These are phyloP conservation scores for Nannochloropsis salina DNA, from an alignment of 108 stramenopile genomes.

Conservation along the genomic window DNA sequence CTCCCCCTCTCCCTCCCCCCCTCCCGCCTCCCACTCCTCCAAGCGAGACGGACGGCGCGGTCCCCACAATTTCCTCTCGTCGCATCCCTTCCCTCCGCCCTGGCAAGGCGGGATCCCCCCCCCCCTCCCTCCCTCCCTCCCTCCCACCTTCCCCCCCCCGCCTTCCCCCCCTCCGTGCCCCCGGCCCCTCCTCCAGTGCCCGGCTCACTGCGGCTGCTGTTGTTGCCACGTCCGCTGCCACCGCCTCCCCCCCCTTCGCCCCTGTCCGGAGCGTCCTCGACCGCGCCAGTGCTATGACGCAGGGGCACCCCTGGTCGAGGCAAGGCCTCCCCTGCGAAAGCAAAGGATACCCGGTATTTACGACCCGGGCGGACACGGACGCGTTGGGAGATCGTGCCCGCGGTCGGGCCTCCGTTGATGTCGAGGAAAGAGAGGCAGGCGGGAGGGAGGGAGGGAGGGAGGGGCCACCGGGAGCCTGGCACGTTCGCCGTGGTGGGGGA, in stretches of 20 bases:
- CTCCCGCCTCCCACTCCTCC: too few relatives aligned
- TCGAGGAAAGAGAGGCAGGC: neutral
- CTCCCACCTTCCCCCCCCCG: neutral
- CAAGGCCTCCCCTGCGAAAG: neutral
- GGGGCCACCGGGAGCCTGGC: neutral
- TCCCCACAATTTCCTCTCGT: neutral
- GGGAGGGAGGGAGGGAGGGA: neutral
- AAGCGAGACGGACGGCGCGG: too few relatives aligned
- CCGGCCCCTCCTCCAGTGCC: too few relatives aligned
- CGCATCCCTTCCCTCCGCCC: too few relatives aligned
- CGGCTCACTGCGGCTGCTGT: too few relatives aligned
- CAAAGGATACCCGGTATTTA: neutral
- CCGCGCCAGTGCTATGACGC: neutral
- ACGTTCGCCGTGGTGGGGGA: neutral
- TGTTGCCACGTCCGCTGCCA: too few relatives aligned
- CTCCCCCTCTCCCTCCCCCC: too few relatives aligned
- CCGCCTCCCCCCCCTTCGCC: too few relatives aligned
- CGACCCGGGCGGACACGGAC: neutral
- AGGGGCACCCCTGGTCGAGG: too few relatives aligned
- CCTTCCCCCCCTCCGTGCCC: slow-evolving; percentile 13
- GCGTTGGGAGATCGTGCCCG: neutral
- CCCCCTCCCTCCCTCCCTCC: neutral
- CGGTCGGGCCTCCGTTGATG: neutral
- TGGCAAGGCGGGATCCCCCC: too few relatives aligned
- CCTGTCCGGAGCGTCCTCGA: too few relatives aligned